phyloP scores from a whole-genome alignment of 768 basidiomycete genomes.

The Mycena amicta region DNA sequence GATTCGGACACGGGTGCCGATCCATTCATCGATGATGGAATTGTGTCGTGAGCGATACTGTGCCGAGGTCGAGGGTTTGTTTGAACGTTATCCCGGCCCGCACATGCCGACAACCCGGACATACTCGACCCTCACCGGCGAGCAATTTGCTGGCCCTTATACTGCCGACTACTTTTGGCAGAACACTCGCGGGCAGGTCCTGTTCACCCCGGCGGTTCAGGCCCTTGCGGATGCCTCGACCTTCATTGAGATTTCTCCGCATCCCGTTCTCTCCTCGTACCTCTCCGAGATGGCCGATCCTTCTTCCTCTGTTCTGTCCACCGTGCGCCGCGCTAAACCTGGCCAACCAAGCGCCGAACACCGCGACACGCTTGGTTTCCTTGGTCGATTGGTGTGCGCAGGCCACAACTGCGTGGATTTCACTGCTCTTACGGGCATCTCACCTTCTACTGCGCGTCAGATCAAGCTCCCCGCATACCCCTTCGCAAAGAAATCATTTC shows the following conservation, averaged over 20 bases:
- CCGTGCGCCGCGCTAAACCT: too few species aligned
- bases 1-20: constrained; percentile 31
- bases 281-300: too few species aligned
- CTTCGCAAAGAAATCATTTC: too few species aligned
- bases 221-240: constrained; percentile 18
- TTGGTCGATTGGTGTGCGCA: too few species aligned
- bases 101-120: constrained; percentile 22
- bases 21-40: constrained; percentile 35
- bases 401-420: too few species aligned
- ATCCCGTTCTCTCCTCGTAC: constrained; percentile 35
- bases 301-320: too few species aligned
- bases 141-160: constrained; percentile 16
- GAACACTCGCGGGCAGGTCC: constrained; percentile 32
- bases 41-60: constrained; percentile 27
- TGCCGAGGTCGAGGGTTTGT: constrained; percentile 26
- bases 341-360: too few species aligned
- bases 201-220: constrained; percentile 30
- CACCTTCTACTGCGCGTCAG: too few species aligned
- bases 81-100: constrained; percentile 23
- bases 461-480: too few species aligned
- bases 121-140: constrained; percentile 34
- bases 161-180: constrained; percentile 37
- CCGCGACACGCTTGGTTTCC: too few species aligned
- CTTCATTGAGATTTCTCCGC: constrained; percentile 36
- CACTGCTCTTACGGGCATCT: too few species aligned